These are phyloP conservation scores for Erythrobasidium yunnanense DNA, from an alignment of 768 basidiomycete genomes.

Conservation along the genomic window DNA sequence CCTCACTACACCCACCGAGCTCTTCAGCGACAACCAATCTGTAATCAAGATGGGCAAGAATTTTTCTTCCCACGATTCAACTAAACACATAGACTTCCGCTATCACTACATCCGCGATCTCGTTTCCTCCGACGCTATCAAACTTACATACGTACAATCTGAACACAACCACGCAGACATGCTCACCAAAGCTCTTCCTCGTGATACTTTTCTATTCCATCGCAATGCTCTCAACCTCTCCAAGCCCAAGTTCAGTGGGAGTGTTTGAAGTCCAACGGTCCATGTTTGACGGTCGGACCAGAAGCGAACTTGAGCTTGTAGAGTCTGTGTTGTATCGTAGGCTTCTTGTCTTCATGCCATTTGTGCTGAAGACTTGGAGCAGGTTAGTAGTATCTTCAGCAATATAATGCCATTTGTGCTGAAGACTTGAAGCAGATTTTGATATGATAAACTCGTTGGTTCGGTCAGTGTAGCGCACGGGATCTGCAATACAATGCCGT, in stretches of 20 bases:
- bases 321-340: no score
- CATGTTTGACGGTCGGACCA: no score
- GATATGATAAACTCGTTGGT: no score
- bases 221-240: not conserved
- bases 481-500: no score
- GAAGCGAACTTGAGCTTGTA: no score
- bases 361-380: no score
- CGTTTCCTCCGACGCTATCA: constrained; percentile 33
- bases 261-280: not conserved
- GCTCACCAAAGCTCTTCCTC: constrained; percentile 35
- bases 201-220: constrained; percentile 29
- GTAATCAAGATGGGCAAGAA: constrained; percentile 41
- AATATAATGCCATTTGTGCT: no score
- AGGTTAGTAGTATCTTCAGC: no score
- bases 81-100: constrained; percentile 45
- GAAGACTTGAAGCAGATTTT: no score
- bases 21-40: constrained; percentile 37
- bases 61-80: constrained; percentile 39
- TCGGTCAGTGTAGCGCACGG: no score
- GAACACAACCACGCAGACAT: constrained; percentile 38
- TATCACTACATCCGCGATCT: constrained; percentile 42
- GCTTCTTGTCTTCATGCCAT: no score
- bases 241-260: not conserved
- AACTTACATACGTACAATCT: constrained; percentile 31
- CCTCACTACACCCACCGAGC: no score